Evolutionary conservation across 2,329 filamentous ascomycete species (phyloP).

Genomic region (Apiospora sp.): DNA sequence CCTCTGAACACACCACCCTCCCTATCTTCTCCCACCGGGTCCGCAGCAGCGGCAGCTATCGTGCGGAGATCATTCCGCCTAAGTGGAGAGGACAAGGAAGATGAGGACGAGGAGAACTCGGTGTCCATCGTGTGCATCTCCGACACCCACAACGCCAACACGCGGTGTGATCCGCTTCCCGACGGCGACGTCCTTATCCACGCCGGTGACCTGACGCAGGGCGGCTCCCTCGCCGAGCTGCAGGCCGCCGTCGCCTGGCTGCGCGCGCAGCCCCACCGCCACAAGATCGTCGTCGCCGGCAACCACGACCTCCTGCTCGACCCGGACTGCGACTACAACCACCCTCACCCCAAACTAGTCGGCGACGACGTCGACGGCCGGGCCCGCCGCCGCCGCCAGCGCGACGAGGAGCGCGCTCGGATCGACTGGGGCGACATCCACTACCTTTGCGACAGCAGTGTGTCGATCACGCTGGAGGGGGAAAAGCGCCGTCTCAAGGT

Average conservation of each 20-base stretch:
- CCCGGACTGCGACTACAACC: slow-evolving; percentile 61
- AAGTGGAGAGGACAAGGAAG: neutral
- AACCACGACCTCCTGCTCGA: slow-evolving; percentile 82
- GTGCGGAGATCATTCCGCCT: neutral
- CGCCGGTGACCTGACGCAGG: slow-evolving; percentile 79
- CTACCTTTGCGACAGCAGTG: slow-evolving; percentile 65
- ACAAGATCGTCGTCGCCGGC: slow-evolving; percentile 68
- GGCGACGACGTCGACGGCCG: slow-evolving; percentile 45
- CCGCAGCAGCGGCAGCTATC: neutral
- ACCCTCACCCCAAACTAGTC: slow-evolving; percentile 62
- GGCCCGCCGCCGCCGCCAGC: slow-evolving; percentile 49
- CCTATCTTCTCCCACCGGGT: neutral
- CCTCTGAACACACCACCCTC: neutral
- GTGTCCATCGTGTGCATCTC: slow-evolving; percentile 72
- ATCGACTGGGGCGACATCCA: slow-evolving; percentile 51
- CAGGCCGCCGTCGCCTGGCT: slow-evolving; percentile 17
- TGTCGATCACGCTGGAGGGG: too few relatives aligned
- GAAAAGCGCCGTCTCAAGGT: too few relatives aligned
- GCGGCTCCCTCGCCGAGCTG: slow-evolving; percentile 66
- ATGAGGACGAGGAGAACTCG: neutral
- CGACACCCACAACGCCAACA: slow-evolving; percentile 69
- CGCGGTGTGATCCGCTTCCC: slow-evolving; percentile 68
- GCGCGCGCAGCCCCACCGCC: neutral
- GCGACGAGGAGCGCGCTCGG: slow-evolving; percentile 61
- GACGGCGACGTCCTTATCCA: slow-evolving; percentile 78